Evolutionary conservation across 2,329 filamentous ascomycete species (phyloP).

Genomic region (Verruconis gallopava): DNA sequence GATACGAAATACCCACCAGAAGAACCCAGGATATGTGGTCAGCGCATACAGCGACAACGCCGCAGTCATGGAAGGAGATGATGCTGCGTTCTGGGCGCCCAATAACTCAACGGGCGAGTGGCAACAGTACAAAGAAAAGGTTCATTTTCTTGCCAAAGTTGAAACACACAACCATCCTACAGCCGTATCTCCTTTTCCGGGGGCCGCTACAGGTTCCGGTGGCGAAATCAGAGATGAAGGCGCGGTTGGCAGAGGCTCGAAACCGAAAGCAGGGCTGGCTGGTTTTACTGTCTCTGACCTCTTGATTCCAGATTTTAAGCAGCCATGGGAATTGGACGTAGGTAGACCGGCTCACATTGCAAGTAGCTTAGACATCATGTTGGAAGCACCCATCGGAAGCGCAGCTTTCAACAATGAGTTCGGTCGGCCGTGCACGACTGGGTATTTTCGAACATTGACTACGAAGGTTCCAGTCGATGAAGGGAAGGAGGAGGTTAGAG

Average conservation of each 20-base stretch:
- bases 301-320: constrained; percentile 66
- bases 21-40: constrained; percentile 65
- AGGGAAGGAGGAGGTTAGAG: constrained; percentile 58
- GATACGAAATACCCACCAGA: constrained; percentile 89
- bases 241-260: constrained; percentile 82
- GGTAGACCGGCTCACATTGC: constrained; percentile 87
- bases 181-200: constrained; percentile 83
- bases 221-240: constrained; percentile 95
- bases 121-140: constrained; percentile 72
- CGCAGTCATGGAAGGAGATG: constrained; percentile 68
- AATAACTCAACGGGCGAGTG: constrained; percentile 77
- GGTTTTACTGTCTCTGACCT: constrained; percentile 96
- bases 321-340: constrained; percentile 85
- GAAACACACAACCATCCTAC: constrained; percentile 98
- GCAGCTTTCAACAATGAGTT: constrained; percentile 98
- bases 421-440: constrained; percentile 74
- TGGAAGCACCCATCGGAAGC: constrained; percentile 89
- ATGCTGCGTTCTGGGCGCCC: constrained; percentile 72
- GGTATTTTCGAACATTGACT: constrained; percentile 84
- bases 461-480: constrained; percentile 50
- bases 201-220: constrained; percentile 87
- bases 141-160: constrained; percentile 85
- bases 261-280: constrained; percentile 78
- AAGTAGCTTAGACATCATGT: constrained; percentile 91
- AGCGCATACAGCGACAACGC: constrained; percentile 97